Conservation (phyloP, 345 rosid genomes). For the Excoecaria cochinchinensis region DNA sequence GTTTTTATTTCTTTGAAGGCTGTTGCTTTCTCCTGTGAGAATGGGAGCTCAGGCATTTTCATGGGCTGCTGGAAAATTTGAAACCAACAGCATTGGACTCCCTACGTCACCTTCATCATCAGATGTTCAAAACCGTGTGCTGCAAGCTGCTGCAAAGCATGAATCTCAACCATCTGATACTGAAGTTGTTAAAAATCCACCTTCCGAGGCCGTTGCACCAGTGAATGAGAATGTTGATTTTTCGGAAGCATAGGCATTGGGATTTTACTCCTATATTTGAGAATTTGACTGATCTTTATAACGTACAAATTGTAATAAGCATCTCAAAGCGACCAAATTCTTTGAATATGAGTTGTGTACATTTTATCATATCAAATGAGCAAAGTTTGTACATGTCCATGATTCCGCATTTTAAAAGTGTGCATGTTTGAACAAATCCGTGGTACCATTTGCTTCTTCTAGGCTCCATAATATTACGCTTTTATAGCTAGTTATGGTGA, state of each 20-base stretch:
- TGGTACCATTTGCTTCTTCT: background rate
- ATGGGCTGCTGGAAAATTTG: conserved; percentile 83
- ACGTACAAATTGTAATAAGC: conserved; percentile 8
- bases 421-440: background rate
- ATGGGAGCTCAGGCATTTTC: conserved; percentile 76
- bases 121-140: conserved; percentile 77
- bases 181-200: conserved; percentile 38
- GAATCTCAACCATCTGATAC: conserved; percentile 82
- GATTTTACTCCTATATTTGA: background rate
- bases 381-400: conserved; percentile 1
- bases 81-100: conserved; percentile 73
- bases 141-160: conserved; percentile 88
- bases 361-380: background rate
- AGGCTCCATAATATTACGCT: background rate
- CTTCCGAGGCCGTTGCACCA: conserved; percentile 35
- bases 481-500: background rate
- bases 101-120: conserved; percentile 90
- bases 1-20: conserved; percentile 31
- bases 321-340: background rate
- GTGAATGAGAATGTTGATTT: conserved; percentile 45
- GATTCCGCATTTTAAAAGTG: too few relatives aligned
- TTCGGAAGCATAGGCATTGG: conserved; percentile 45
- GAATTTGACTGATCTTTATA: conserved; percentile 1
- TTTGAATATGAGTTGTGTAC: conserved; percentile 8
- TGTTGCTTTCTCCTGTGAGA: conserved; percentile 60